phyloP scores from a whole-genome alignment of 2,329 filamentous ascomycete species.

The Penicillium sp. region DNA sequence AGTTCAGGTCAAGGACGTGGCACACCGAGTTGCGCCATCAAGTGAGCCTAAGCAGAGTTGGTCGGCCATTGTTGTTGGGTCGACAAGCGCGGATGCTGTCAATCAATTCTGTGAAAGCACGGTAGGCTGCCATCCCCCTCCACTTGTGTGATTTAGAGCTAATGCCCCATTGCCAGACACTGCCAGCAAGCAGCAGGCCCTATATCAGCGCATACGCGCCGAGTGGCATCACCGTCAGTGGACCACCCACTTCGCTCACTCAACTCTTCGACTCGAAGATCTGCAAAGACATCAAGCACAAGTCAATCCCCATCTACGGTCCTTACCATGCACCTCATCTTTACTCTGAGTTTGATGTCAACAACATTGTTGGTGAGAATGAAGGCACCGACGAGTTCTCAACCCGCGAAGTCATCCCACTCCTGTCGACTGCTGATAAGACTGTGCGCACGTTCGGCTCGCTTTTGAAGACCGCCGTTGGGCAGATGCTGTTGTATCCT shows the following conservation, averaged over 20 bases:
- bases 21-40: not conserved
- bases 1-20: not conserved
- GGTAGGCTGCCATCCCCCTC: not conserved
- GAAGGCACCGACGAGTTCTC: not conserved
- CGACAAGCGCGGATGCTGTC: not conserved
- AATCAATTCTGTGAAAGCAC: not conserved
- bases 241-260: not conserved
- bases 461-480: not conserved
- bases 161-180: conserved; percentile 16
- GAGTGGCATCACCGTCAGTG: not conserved
- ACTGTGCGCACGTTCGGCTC: not conserved
- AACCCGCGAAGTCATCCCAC: not conserved
- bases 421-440: too few relatives aligned
- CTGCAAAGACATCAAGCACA: not conserved
- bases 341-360: not conserved
- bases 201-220: conserved; percentile 2
- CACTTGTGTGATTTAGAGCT: not conserved
- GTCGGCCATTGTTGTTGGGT: not conserved
- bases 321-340: not conserved
- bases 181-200: not conserved
- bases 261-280: not conserved
- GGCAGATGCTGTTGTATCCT: not conserved
- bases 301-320: not conserved
- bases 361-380: not conserved
- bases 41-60: not conserved